These are phyloP conservation scores for Sanghuangporus sanghuang DNA, from an alignment of 1,284 basidiomycete genomes.

Conservation along the genomic window DNA sequence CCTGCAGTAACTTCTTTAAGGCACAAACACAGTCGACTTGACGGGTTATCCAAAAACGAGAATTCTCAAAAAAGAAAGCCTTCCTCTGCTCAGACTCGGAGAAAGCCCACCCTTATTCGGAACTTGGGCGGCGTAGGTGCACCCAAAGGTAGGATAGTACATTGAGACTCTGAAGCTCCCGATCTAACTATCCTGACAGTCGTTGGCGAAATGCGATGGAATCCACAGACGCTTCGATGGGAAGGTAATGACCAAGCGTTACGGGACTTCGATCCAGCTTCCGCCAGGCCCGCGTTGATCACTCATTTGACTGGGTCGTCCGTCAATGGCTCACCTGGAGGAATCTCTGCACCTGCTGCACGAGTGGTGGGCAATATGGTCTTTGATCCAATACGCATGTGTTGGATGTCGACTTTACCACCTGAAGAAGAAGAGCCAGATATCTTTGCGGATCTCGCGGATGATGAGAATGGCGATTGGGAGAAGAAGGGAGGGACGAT, in stretches of 20 bases:
- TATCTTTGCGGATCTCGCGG: constrained; percentile 84
- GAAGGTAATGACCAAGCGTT: constrained; percentile 93
- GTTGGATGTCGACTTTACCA: constrained; percentile 82
- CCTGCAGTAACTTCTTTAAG: constrained; percentile 30
- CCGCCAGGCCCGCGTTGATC: constrained; percentile 91
- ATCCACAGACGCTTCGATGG: constrained; percentile 84
- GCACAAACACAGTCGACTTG: constrained; percentile 34
- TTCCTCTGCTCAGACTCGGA: constrained; percentile 39
- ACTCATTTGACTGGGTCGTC: constrained; percentile 83
- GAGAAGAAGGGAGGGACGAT: constrained; percentile 73
- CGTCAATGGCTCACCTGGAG: constrained; percentile 67
- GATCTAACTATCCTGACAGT: constrained; percentile 40
- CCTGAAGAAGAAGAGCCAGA: constrained; percentile 92
- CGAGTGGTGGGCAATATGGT: constrained; percentile 96
- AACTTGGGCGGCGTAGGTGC: constrained; percentile 69
- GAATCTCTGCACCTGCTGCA: constrained; percentile 70
- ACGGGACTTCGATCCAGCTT: constrained; percentile 85
- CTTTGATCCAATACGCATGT: constrained; percentile 91
- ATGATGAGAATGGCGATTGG: constrained; percentile 75
- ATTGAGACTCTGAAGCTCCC: not conserved
- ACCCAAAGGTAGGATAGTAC: constrained; percentile 63
- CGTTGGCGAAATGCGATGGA: constrained; percentile 96
- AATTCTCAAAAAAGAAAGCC: constrained; percentile 54
- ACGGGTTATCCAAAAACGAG: constrained; percentile 34
- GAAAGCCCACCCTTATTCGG: constrained; percentile 83